Evolutionary conservation across 768 basidiomycete genomes (phyloP), one percentile per base, ranked within the genome.

Genomic region (Xanthoconium stramineum): DNA sequence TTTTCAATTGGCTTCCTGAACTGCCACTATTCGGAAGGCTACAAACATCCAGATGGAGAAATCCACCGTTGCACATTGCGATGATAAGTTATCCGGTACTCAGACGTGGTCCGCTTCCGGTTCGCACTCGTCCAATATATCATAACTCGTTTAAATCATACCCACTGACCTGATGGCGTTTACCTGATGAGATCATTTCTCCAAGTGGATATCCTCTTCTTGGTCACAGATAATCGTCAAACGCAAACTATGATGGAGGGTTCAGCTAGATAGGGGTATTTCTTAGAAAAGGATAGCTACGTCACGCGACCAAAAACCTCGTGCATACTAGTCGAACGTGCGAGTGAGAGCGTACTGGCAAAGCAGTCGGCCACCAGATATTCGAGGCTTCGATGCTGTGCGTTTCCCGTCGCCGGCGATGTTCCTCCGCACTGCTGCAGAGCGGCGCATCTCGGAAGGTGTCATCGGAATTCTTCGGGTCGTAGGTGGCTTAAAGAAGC

Each of bases 401-500:
- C 35, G 1, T 35, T 17, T 8, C 50, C 57, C 37, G 32, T 59
- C 54, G 28, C 3, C 36, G 50, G 47, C 5, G 8, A 51, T 51
- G 19, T n/a, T 54, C 10, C 29, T 1, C 33, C 46, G 50, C 13
- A 15, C n/a, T 3, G 29, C 37, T 38, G n/a, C 24, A 17, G 3
- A 52, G 44, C 65, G 65, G 65, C 52, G 29, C 66, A 49, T 60
- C 20, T 49, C 65, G 65, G 65, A 63, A 7, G 50, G 17, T 8
- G 32, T 20, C 29, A n/a, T 70, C 70, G 70, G 70, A 55, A 57
- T 20, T 36, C 43, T 49, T 61, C 70, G 70, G 70, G 55, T 20
- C 8, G 8, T 32, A 2, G n/a, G 17, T 37, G 42, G 40, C 61
- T 61, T 71, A 67, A 71, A 71, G 58, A 38, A 28, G 51, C 51